Conservation (phyloP, 2,329 filamentous ascomycete species). For the Aspergillus ochraceus region DNA sequence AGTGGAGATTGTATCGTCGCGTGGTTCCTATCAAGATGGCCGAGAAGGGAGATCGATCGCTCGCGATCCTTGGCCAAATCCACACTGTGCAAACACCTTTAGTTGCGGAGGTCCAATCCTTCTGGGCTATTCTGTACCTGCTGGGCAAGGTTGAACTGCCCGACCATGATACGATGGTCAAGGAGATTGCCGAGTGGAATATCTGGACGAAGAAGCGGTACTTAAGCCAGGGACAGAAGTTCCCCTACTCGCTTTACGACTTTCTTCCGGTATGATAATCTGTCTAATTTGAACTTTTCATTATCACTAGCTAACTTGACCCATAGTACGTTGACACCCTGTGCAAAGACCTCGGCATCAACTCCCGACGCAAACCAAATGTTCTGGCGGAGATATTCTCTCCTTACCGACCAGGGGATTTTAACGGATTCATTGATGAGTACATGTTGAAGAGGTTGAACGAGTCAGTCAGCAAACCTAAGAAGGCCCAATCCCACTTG, state of each 20-base stretch:
- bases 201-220: slow-evolving; percentile 37
- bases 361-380: neutral
- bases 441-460: neutral
- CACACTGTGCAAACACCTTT: slow-evolving; percentile 30
- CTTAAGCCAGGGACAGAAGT: slow-evolving; percentile 25
- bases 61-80: slow-evolving; percentile 34
- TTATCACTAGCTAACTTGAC: neutral
- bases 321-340: neutral
- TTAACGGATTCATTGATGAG: neutral
- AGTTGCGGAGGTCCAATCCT: slow-evolving; percentile 29
- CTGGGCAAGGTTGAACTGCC: slow-evolving; percentile 26
- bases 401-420: neutral
- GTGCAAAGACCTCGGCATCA: neutral
- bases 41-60: slow-evolving; percentile 30
- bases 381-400: neutral
- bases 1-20: neutral
- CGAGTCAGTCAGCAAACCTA: neutral
- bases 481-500: too few relatives aligned
- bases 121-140: slow-evolving; percentile 34
- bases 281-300: neutral
- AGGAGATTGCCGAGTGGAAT: slow-evolving; percentile 32
- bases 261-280: slow-evolving; percentile 28
- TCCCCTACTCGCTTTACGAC: slow-evolving; percentile 34
- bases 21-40: slow-evolving; percentile 25
- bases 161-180: slow-evolving; percentile 25